These are phyloP conservation scores for Trichoderma breve DNA, from an alignment of 2,329 filamentous ascomycete genomes.

Conservation along the genomic window DNA sequence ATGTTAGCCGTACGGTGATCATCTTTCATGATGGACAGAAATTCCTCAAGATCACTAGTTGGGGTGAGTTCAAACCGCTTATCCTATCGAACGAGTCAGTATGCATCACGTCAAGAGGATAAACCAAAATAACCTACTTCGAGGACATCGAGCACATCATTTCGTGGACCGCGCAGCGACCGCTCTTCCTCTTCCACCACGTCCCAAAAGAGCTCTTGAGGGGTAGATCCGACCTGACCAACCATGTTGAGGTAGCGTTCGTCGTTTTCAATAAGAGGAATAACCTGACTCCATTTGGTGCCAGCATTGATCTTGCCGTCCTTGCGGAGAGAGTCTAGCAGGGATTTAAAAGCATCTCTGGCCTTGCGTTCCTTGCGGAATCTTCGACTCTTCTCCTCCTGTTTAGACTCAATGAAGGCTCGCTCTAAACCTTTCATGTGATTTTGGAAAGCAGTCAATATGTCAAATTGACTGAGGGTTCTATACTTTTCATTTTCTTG, in stretches of 20 bases:
- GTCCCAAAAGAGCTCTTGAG: constrained; percentile 95
- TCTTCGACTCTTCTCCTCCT: constrained; percentile 80
- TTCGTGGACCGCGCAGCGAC: constrained; percentile 74
- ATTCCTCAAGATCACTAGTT: constrained; percentile 86
- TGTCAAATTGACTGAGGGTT: constrained; percentile 80
- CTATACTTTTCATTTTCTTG: constrained; percentile 82
- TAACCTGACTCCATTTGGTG: constrained; percentile 83
- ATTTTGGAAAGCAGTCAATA: constrained; percentile 89
- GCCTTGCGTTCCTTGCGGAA: constrained; percentile 80
- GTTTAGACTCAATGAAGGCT: constrained; percentile 84
- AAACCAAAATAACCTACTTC: constrained; percentile 61
- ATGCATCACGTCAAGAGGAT: neutral
- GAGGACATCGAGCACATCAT: constrained; percentile 82
- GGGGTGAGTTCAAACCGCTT: constrained; percentile 87
- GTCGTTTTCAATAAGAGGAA: constrained; percentile 73
- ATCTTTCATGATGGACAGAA: constrained; percentile 75
- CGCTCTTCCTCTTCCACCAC: constrained; percentile 90
- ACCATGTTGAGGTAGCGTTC: constrained; percentile 79
- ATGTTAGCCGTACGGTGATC: constrained; percentile 87
- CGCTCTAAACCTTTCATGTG: constrained; percentile 93
- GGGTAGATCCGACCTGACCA: constrained; percentile 78
- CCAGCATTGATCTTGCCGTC: constrained; percentile 84
- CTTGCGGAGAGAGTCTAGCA: constrained; percentile 71
- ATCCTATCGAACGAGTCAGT: constrained; percentile 56
- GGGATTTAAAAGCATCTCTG: constrained; percentile 73